Percentiles rank a stretch among this genome's conserved stretches.
These are phyloP conservation scores for Backusella liffmaniae DNA, from an alignment of 192 early-diverging fungal species.

Conservation along the genomic window DNA sequence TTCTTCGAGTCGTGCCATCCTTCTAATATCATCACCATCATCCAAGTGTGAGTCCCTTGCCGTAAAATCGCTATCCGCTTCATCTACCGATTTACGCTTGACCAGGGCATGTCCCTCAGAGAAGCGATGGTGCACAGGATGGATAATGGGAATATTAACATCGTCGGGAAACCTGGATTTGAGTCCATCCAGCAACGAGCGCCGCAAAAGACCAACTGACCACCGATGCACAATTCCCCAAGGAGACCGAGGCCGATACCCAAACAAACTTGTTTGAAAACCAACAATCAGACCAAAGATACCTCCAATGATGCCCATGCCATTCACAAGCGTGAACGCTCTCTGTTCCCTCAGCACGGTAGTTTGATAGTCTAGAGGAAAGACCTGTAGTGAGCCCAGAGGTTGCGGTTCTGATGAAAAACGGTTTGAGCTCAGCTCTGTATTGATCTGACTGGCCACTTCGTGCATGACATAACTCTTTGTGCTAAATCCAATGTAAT, in stretches of 20 bases:
- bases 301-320: slow-evolving; percentile 18
- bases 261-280: slow-evolving; percentile 18
- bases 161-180: background rate
- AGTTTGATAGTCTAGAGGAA: slow-evolving; percentile 2
- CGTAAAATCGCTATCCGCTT: background rate
- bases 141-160: slow-evolving; percentile 6
- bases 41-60: background rate
- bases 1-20: slow-evolving; percentile 13
- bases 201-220: slow-evolving; percentile 11
- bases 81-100: background rate
- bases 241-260: slow-evolving; percentile 16
- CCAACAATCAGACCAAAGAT: slow-evolving; percentile 24
- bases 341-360: slow-evolving; percentile 10
- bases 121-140: background rate
- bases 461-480: background rate
- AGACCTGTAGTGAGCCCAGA: slow-evolving; percentile 13
- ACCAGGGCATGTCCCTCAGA: background rate
- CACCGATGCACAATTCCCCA: slow-evolving; percentile 24
- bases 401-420: slow-evolving; percentile 12
- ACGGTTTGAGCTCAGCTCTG: background rate
- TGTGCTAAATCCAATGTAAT: slow-evolving; percentile 19
- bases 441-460: background rate
- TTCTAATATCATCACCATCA: background rate
- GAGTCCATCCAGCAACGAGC: slow-evolving; percentile 3
- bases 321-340: slow-evolving; percentile 17